These are phyloP conservation scores for Pogostemon cablin DNA, from an alignment of 257 asterid species.

Conservation along the genomic window DNA sequence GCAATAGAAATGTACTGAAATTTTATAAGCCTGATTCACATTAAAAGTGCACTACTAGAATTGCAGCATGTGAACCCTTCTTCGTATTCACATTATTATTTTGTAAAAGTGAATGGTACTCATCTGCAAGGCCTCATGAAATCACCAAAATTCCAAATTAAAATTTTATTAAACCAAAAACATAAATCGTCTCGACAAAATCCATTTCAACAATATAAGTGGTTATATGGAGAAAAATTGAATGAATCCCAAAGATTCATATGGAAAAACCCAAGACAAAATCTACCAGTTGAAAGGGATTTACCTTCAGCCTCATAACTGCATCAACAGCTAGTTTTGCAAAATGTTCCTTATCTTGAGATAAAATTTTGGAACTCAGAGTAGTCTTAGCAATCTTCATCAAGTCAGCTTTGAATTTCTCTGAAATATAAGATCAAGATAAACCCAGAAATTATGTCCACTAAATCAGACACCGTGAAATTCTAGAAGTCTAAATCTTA, in stretches of 20 bases:
- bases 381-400: constrained; percentile 94
- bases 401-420: constrained; percentile 68
- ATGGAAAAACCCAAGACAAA: not conserved
- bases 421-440: constrained; percentile 43
- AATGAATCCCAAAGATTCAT: constrained; percentile 7
- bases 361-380: constrained; percentile 87
- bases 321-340: constrained; percentile 89
- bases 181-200: not conserved
- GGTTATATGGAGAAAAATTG: not conserved
- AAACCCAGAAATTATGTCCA: constrained; percentile 1
- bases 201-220: not conserved
- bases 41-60: not conserved
- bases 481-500: not conserved
- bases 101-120: not conserved
- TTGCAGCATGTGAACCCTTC: not conserved
- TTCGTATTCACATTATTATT: not conserved
- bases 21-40: not conserved
- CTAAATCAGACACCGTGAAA: constrained; percentile 1
- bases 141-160: not conserved
- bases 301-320: constrained; percentile 88
- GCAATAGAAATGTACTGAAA: not conserved
- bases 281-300: constrained; percentile 20
- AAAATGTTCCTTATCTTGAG: constrained; percentile 92
- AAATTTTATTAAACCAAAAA: not conserved
- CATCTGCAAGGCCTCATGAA: not conserved